A percentile compares a stretch with the other conserved stretches of the same genome.
phyloP scores from a whole-genome alignment of 768 basidiomycete species.

The Russula dissimulans region DNA sequence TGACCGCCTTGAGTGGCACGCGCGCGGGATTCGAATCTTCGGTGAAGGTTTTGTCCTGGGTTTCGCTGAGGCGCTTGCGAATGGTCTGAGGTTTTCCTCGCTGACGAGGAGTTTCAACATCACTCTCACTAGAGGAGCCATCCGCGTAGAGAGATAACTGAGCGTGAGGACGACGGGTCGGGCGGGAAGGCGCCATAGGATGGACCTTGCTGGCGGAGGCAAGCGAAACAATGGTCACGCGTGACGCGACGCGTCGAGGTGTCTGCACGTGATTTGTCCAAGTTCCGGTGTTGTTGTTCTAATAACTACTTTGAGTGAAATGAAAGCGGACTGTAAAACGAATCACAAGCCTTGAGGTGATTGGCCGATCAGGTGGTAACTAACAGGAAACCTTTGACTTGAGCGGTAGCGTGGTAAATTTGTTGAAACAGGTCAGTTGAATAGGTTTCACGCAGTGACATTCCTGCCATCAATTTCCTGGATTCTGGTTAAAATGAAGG shows the following conservation, averaged over 20 bases:
- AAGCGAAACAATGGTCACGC: conserved; percentile 12
- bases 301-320: no score
- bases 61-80: conserved; percentile 54
- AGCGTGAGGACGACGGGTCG: conserved; percentile 9
- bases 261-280: conserved; percentile 2
- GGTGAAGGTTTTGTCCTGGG: conserved; percentile 37
- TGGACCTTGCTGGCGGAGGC: neutral
- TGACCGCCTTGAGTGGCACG: conserved; percentile 32
- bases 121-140: conserved; percentile 24
- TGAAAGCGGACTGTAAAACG: no score
- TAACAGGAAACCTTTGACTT: no score
- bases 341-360: no score
- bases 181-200: conserved; percentile 12
- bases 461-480: no score
- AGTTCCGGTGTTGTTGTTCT: no score
- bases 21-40: conserved; percentile 29
- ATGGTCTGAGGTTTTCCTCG: conserved; percentile 3
- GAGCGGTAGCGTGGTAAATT: no score
- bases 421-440: no score
- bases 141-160: conserved; percentile 17
- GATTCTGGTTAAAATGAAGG: no score
- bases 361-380: no score
- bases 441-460: no score
- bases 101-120: conserved; percentile 25
- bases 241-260: conserved; percentile 18